Base-by-base conservation (phyloP, 495 filamentous ascomycete genomes). In the Talaromyces proteolyticus region DNA sequence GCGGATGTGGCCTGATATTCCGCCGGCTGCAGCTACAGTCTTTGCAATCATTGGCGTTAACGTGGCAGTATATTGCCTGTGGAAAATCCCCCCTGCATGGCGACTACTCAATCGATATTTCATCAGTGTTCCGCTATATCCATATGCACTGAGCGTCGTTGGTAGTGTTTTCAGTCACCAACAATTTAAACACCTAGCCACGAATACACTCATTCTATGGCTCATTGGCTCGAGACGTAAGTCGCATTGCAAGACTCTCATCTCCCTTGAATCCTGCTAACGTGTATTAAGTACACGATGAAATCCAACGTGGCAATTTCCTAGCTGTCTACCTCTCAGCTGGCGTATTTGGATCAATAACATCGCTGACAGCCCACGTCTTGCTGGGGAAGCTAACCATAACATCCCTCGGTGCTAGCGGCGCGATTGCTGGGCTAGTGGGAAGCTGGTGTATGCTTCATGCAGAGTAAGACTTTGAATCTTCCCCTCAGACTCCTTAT, bases 241-340 rank as follows among this genome's bases (percentile, higher is more conserved):
- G 73, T 55, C 37, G 5, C 8, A 4, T 42, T 26, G 52, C 8
- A 47, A 18, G 17, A 45, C 14, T 17, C 36, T 44, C 10, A 10
- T 36, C 26, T 21, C 17, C 23, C 3, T 24, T 25, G 4, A 41
- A 12, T 39, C n/a, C 39, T 19, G 16, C 12, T 20, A 12, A n/a
- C 18, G 43, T 22, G 10, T 25, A 36, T 8, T 53, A 52, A 76
- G 77, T 93, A 12, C 88, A 95, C 69, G 91, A 96, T 57, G 85
- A 95, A 47, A 77, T 96, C 47, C 92, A 91, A 37, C 79, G 92
- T 17, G 90, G 85, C 36, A 79, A 83, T 52, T 95, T 96, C 66
- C 70, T 98, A 3, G 82, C 85, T 6, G 69, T 95, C 5, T 94
- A 89, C 63, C 56, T 94, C 34, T 66, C 79, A 0, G 72, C 80